Base-by-base conservation (phyloP, 305 asterid genomes). In the Euphrasia arctica region DNA sequence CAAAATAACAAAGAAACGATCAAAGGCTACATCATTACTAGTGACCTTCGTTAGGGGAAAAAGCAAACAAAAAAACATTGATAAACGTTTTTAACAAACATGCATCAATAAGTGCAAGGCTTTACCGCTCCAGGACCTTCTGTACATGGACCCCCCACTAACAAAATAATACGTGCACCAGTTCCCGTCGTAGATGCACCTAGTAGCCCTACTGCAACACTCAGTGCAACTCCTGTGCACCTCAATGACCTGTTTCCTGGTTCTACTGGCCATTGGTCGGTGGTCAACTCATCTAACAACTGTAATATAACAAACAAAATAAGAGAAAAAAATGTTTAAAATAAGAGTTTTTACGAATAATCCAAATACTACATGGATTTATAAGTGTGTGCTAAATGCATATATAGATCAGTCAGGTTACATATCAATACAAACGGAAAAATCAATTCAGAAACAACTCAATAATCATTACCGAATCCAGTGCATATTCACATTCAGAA, bases 61-160 rank as follows among this genome's bases (percentile, higher is more conserved):
- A 51, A 36, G 4, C 7, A 6, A 58, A 57, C 9, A 28, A 65
- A 54, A 58, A 15, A 58, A 13, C 48, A 50, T 28, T 36, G 8
- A 39, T 2, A 56, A 13, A 2, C 0, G 14, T 49, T 3, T 9
- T 56, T 25, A 31, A 3, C 39, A 32, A 4, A n/a, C 7, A 69
- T 2, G 50, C 41, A 43, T 32, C 10, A 32, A 54, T 49, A 43
- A 71, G 45, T 62, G 66, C 68, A 62, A 75, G 70, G 74, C 62
- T 78, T 86, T 87, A 94, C 99, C 91, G 84, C 83, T 74, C 99
- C 99, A 45, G 99, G 97, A 54, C 99, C 99, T 84, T 94, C 97
- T 2, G 99, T 94, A 75, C 99, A 90, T 45, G 99, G 99, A 76
- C 99, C 99, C 56, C 99, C 99, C 5, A 94, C 96, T 70, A 94